Evolutionary conservation across 306 rosid species (phyloP).

Genomic region (Calophaca sinica): DNA sequence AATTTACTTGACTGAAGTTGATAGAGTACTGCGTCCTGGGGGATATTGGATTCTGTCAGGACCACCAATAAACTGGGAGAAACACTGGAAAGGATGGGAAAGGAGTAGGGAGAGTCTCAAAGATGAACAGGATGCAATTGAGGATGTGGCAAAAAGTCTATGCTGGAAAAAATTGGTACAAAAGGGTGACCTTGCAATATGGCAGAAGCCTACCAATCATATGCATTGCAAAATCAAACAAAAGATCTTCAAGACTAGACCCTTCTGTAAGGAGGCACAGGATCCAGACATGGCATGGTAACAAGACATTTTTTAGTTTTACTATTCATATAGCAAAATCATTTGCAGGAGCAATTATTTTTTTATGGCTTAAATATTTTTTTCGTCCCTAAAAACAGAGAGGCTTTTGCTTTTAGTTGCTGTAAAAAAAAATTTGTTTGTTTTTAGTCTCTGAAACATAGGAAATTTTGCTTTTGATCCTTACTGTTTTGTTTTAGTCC

Average conservation of each 20-base stretch:
- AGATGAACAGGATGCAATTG: slow-evolving; percentile 74
- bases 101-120: slow-evolving; percentile 72
- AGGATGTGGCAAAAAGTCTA: slow-evolving; percentile 74
- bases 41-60: slow-evolving; percentile 98
- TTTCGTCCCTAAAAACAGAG: too few species aligned
- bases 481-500: too few species aligned
- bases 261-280: slow-evolving; percentile 63
- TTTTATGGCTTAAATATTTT: too few species aligned
- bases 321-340: neutral
- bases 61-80: slow-evolving; percentile 94
- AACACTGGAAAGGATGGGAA: slow-evolving; percentile 87
- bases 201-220: slow-evolving; percentile 95
- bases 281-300: slow-evolving; percentile 95
- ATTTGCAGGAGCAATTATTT: too few species aligned
- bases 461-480: too few species aligned
- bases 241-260: slow-evolving; percentile 73
- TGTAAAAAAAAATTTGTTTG: too few species aligned
- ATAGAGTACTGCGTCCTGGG: slow-evolving; percentile 88
- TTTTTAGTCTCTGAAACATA: too few species aligned
- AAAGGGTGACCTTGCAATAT: slow-evolving; percentile 80
- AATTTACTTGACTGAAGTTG: slow-evolving; percentile 78
- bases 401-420: too few species aligned
- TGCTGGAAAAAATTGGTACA: slow-evolving; percentile 92
- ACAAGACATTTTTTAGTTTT: slow-evolving; percentile 24
- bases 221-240: slow-evolving; percentile 66